Percentiles rank a stretch among this genome's conserved stretches.
Evolutionary conservation across 1,284 basidiomycete genomes (phyloP).

Genomic region (Boletus semigastroideus): DNA sequence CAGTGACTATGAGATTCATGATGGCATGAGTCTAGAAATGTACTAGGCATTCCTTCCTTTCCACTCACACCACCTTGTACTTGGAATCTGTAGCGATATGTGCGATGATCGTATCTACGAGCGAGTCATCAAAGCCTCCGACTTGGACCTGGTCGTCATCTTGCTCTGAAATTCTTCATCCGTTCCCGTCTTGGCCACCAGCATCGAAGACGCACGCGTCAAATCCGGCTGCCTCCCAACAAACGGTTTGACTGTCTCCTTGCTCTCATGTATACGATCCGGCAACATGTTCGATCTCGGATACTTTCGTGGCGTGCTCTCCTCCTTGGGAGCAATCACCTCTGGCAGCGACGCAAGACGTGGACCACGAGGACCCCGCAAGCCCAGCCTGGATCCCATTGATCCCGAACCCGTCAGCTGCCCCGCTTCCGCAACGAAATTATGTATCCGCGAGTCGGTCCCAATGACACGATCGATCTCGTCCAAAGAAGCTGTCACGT

Average conservation of each 20-base stretch:
- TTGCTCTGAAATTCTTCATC: constrained; percentile 4
- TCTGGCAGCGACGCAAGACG: constrained; percentile 18
- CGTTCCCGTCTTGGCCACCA: constrained; percentile 9
- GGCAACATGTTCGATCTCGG: constrained; percentile 35
- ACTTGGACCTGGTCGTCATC: constrained; percentile 18
- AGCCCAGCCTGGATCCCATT: constrained; percentile 17
- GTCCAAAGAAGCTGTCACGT: constrained; percentile 22
- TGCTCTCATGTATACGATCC: constrained; percentile 36
- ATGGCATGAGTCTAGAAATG: constrained; percentile 94
- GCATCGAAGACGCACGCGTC: constrained; percentile 23
- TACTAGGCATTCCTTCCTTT: constrained; percentile 47
- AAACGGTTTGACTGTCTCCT: constrained; percentile 24
- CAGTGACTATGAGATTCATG: constrained; percentile 91
- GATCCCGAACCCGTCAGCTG: constrained; percentile 23
- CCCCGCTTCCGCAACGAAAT: constrained; percentile 21
- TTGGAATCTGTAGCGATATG: constrained; percentile 11
- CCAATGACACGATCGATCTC: constrained; percentile 31
- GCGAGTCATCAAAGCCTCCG: constrained; percentile 11
- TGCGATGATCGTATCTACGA: neutral
- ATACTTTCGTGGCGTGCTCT: constrained; percentile 30
- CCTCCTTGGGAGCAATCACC: constrained; percentile 13
- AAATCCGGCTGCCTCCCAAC: constrained; percentile 25
- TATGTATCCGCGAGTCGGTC: constrained; percentile 21
- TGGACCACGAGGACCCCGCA: constrained; percentile 22
- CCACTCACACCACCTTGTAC: constrained; percentile 8